Percentiles rank a stretch among this genome's conserved stretches.
phyloP scores from a whole-genome alignment of 805 yeast species.

The Suhomyces kilbournensis region DNA sequence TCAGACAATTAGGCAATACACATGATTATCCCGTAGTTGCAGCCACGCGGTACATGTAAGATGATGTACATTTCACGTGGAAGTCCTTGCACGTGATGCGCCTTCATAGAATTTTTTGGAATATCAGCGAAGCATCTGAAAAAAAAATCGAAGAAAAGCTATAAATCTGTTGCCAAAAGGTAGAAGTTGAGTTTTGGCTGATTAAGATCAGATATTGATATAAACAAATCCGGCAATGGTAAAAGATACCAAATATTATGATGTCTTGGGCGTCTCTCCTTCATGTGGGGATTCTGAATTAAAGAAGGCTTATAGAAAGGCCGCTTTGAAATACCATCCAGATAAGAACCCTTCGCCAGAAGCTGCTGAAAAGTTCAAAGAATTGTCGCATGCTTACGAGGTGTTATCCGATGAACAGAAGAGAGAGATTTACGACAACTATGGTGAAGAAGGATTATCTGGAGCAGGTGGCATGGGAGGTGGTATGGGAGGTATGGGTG shows the following conservation, averaged over 20 bases:
- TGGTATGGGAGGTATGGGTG: constrained; percentile 51
- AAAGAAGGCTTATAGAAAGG: constrained; percentile 78
- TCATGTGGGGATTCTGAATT: constrained; percentile 68
- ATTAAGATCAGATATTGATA: not conserved
- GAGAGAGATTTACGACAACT: constrained; percentile 83
- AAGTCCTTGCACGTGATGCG: not conserved
- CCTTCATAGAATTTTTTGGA: constrained; percentile 1
- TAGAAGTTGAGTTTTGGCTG: not conserved
- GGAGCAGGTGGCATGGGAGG: constrained; percentile 69
- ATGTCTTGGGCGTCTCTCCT: constrained; percentile 66
- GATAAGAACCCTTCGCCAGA: constrained; percentile 83
- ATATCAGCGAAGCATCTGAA: constrained; percentile 4
- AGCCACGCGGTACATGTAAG: not conserved
- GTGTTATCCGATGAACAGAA: constrained; percentile 83
- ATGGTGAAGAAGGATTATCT: constrained; percentile 87
- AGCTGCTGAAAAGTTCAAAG: constrained; percentile 94
- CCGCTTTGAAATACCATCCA: constrained; percentile 80
- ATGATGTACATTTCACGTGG: not conserved
- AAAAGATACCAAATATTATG: constrained; percentile 76
- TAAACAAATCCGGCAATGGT: constrained; percentile 48
- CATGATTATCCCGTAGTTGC: not conserved
- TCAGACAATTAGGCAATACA: not conserved
- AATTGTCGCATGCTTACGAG: constrained; percentile 83
- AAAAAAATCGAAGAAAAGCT: not conserved
- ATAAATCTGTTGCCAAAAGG: constrained; percentile 1